phyloP scores from a whole-genome alignment of 2,329 filamentous ascomycete species.

The Xylariaceae sp. region DNA sequence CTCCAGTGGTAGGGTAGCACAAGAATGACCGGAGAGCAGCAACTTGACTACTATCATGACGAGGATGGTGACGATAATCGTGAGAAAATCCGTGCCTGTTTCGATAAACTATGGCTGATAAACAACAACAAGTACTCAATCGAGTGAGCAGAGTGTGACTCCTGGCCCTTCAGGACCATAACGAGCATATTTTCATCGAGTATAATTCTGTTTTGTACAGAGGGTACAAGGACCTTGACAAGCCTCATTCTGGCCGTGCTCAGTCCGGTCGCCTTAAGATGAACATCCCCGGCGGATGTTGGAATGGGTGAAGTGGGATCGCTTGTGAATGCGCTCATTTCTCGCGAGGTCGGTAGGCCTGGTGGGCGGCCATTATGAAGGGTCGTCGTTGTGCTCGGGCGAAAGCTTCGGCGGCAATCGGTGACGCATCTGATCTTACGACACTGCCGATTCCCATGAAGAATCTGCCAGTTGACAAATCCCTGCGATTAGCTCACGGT shows the following conservation, averaged over 20 bases:
- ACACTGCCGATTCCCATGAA: slow-evolving; percentile 99
- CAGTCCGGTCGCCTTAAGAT: background rate
- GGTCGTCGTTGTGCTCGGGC: slow-evolving; percentile 67
- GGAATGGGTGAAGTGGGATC: background rate
- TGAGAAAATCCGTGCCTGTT: background rate
- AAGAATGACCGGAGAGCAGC: background rate
- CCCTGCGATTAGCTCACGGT: slow-evolving; percentile 16
- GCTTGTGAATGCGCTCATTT: slow-evolving; percentile 19
- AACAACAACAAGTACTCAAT: background rate
- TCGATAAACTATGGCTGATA: slow-evolving; percentile 6
- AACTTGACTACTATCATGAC: background rate
- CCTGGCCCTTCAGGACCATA: background rate
- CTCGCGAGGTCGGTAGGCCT: slow-evolving; percentile 36
- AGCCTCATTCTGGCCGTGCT: slow-evolving; percentile 2
- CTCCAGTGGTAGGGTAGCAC: background rate
- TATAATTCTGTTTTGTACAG: slow-evolving; percentile 11
- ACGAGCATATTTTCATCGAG: background rate
- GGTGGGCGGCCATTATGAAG: slow-evolving; percentile 53
- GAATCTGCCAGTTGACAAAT: slow-evolving; percentile 49
- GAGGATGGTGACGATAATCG: background rate
- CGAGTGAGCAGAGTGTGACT: background rate
- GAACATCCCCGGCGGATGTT: background rate
- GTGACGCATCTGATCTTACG: slow-evolving; percentile 84
- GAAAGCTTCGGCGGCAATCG: slow-evolving; percentile 70
- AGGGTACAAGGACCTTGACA: slow-evolving; percentile 10